These are phyloP conservation scores for Populus pruinosa DNA, from an alignment of 345 rosid species.

Conservation along the genomic window DNA sequence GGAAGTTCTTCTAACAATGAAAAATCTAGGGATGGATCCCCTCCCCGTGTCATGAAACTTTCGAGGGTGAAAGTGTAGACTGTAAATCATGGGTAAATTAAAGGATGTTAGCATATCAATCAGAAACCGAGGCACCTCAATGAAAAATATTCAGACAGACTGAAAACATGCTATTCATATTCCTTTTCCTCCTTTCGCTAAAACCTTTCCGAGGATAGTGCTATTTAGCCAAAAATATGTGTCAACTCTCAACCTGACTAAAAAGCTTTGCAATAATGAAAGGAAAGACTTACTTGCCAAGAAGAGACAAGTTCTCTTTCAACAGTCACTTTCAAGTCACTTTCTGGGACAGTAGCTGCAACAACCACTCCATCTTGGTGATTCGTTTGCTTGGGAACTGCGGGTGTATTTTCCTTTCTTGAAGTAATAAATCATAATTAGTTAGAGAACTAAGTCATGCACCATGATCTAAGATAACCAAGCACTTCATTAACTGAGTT, in stretches of 20 bases:
- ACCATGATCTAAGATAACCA: neutral
- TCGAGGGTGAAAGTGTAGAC: neutral
- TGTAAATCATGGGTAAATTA: neutral
- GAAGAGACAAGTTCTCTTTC: constrained; percentile 91
- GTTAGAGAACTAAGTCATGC: constrained; percentile 11
- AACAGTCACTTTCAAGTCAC: constrained; percentile 82
- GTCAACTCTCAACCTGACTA: neutral
- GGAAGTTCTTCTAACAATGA: neutral
- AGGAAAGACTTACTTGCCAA: constrained; percentile 72
- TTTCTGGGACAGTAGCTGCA: constrained; percentile 54
- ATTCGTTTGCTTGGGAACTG: constrained; percentile 56
- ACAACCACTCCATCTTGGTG: constrained; percentile 64
- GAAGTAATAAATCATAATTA: constrained; percentile 8
- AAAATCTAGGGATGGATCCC: neutral
- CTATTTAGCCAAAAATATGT: neutral
- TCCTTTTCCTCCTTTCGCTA: neutral
- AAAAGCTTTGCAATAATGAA: neutral
- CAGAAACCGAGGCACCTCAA: neutral
- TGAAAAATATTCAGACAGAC: neutral
- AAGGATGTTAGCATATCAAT: neutral
- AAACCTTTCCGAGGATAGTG: neutral
- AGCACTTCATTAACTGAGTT: neutral
- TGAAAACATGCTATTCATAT: neutral
- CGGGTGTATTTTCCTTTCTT: constrained; percentile 77
- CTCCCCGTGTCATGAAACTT: neutral